These are phyloP conservation scores for Botrytis fragariae DNA, from an alignment of 2,329 filamentous ascomycete genomes.

Conservation along the genomic window DNA sequence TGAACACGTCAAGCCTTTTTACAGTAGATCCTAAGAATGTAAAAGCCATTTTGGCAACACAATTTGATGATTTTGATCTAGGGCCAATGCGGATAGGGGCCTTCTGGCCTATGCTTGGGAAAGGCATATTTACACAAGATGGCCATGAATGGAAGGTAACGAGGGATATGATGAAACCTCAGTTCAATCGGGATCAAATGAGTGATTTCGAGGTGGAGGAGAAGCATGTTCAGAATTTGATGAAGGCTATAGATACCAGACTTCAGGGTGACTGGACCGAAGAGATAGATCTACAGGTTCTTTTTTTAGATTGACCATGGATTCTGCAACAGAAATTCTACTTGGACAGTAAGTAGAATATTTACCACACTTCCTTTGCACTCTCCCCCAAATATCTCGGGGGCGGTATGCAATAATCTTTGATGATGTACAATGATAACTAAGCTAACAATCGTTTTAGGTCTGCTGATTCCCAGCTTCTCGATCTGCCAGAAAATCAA, in stretches of 20 bases:
- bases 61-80: constrained; percentile 51
- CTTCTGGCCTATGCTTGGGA: constrained; percentile 22
- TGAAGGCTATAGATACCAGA: constrained; percentile 8
- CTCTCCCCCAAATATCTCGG: neutral
- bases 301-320: constrained; percentile 51
- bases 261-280: constrained; percentile 16
- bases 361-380: neutral
- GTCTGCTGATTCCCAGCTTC: neutral
- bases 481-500: neutral
- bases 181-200: constrained; percentile 50
- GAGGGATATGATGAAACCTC: constrained; percentile 48
- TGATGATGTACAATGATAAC: neutral
- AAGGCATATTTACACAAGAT: constrained; percentile 22
- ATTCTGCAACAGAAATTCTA: constrained; percentile 44
- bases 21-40: constrained; percentile 50
- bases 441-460: neutral
- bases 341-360: constrained; percentile 51
- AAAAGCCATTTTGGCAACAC: constrained; percentile 51
- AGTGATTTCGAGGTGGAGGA: constrained; percentile 69
- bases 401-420: neutral
- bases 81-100: neutral
- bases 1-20: neutral
- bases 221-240: constrained; percentile 44
- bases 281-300: constrained; percentile 56
- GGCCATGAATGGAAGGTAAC: constrained; percentile 20